Base-by-base conservation (phyloP, 2,329 filamentous ascomycete genomes). In the Bipolaris oryzae region DNA sequence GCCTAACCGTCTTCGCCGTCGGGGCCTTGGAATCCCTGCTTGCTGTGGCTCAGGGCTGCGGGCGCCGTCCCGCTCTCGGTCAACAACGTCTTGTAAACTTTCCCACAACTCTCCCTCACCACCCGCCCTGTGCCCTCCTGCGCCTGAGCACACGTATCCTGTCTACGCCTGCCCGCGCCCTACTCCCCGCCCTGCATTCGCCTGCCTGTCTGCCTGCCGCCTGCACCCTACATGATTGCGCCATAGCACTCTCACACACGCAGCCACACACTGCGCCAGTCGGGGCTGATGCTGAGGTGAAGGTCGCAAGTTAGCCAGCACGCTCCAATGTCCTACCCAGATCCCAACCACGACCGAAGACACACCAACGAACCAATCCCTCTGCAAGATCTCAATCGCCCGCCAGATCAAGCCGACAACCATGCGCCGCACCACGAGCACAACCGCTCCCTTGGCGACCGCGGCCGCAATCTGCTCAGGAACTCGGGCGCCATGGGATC, bases 321-420 rank as follows among this genome's bases (percentile, higher is more conserved):
- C 70, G 65, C 70, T 66, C 64, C 69, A 68, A 84, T 82, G 81
- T 78, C 81, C 77, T 80, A 80, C 66, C 77, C 79, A 70, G 79
- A 80, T 65, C 75, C 79, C 48, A 72, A 73, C 57, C 77, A 80
- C 67, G 76, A 79, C 60, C 77, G 79, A 63, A 76, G 78, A 60
- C 79, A 82, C 25, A 76, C 78, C 55, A 79, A 81, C 57, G 84
- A 84, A 69, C 88, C 88, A 60, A 93, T 95, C 77, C 89, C 89
- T 57, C 80, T 94, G 56, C 87, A 87, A 75, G 85, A 80, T 65
- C 75, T 81, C 57, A 74, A 75, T 62, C 74, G 73, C 45, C 76
- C 75, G 59, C 74, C 74, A 20, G 75, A 76, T 58, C 65, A 74
- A 34, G 56, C 73, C 45, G 66, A 72, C 42, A 60, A 70, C 25